phyloP scores from a whole-genome alignment of 768 basidiomycete species.

The Rhodotorula kratochvilovae region DNA sequence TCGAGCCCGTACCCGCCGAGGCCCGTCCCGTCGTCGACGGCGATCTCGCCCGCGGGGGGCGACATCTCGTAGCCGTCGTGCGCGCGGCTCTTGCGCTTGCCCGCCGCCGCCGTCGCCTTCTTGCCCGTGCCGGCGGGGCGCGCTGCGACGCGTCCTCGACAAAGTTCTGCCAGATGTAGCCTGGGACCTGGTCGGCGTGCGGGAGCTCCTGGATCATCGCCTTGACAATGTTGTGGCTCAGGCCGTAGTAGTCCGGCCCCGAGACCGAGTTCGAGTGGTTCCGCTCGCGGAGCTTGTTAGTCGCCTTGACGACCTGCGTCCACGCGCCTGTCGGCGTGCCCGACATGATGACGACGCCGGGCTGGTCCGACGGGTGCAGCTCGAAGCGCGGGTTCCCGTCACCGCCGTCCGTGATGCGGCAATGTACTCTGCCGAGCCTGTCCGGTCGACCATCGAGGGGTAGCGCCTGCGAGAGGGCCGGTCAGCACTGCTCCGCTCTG shows the following conservation, averaged over 20 bases:
- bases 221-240: conserved; percentile 83
- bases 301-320: conserved; percentile 75
- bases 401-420: conserved; percentile 77
- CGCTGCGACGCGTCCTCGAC: conserved; percentile 54
- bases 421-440: conserved; percentile 68
- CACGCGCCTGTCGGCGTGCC: conserved; percentile 86
- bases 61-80: background rate
- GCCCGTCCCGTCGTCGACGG: background rate
- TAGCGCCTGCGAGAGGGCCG: conserved; percentile 57
- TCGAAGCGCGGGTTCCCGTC: conserved; percentile 78
- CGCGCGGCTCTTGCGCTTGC: conserved; percentile 5
- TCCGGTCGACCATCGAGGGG: conserved; percentile 67
- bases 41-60: background rate
- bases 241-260: conserved; percentile 80
- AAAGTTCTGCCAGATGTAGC: conserved; percentile 84
- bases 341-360: conserved; percentile 68
- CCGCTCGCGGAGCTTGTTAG: conserved; percentile 71
- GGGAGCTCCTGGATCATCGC: conserved; percentile 81
- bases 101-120: background rate
- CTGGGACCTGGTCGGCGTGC: conserved; percentile 63
- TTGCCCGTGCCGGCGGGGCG: background rate
- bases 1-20: background rate
- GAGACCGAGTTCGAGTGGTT: conserved; percentile 83
- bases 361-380: conserved; percentile 68
- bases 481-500: background rate